Base-by-base conservation (phyloP, 2,329 filamentous ascomycete species). In the Diatrype stigma region DNA sequence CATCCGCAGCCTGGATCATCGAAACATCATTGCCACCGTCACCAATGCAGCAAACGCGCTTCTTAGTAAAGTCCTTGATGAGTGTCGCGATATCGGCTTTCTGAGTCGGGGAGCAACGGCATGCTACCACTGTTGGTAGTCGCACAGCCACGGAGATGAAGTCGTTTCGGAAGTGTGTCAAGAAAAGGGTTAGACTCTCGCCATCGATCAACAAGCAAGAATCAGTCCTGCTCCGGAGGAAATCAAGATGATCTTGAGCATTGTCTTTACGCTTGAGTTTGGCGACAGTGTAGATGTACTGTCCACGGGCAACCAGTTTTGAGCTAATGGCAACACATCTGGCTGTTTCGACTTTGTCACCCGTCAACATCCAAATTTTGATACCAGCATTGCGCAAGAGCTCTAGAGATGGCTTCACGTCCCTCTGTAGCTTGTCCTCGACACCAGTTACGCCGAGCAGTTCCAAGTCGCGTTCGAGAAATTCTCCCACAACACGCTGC, bases 291-390 rank as follows among this genome's bases (percentile, higher is more conserved):
- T 97, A 91, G 56, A 99, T 96, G 67, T 93, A 94, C 70, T 99
- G 95, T 1, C 93, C 93, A 55, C 94, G 80, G 3, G 91, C 87
- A 14, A 99, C 94, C 6, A 99, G 80, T 68, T 96, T 96, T 28
- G 93, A 92, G 64, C 89, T 95, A 42, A 99, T 88, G 2, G 94
- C 95, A 12, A 99, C 93, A 70, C 94, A 99, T 34, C 94, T 86
- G 16, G 94, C 94, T 14, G 94, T 99, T 72, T 99, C 94, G 2
- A 99, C 90, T 71, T 99, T 99, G 77, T 99, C 94, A 45, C 94
- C 94, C 0, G 94, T 99, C 67, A 99, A 77, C 94, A 99, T 99
- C 94, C 94, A 99, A 47, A 99, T 97, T 70, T 97, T 97, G 72
- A 99, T 94, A 23, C 94, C 94, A 0, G 94, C 94, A 63, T 99